Conservation (phyloP, 306 rosid species). For the Casuarina equisetifolia region DNA sequence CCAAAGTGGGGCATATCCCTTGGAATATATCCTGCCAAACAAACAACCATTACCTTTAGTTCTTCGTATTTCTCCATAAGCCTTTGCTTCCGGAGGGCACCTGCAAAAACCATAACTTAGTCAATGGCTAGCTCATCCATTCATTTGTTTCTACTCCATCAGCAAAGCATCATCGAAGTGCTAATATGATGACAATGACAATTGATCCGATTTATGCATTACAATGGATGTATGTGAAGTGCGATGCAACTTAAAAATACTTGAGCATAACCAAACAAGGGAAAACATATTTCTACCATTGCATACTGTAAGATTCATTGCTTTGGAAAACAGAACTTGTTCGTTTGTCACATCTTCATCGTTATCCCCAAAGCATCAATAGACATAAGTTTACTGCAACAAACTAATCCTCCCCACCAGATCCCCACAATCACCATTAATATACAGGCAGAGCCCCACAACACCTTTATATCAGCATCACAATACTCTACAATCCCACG, state of each 20-base stretch:
- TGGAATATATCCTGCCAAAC: background rate
- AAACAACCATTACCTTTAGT: conserved; percentile 58
- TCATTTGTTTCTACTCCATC: background rate
- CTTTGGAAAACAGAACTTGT: background rate
- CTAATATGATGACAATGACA: background rate
- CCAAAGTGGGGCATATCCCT: background rate
- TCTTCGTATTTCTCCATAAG: conserved; percentile 59
- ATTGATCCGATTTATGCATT: background rate
- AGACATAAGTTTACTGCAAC: background rate
- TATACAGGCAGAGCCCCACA: background rate
- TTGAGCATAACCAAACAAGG: background rate
- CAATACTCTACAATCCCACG: background rate
- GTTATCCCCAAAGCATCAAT: conserved; percentile 4
- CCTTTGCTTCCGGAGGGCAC: conserved; percentile 68
- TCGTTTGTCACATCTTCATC: conserved; percentile 14
- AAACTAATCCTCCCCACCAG: background rate
- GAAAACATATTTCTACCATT: background rate
- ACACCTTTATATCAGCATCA: background rate
- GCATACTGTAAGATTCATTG: background rate
- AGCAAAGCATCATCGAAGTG: background rate
- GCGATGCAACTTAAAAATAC: background rate
- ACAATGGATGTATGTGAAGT: background rate
- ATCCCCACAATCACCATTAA: conserved; percentile 2
- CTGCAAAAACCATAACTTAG: conserved; percentile 42
- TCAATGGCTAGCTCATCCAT: conserved; percentile 15